phyloP scores from a whole-genome alignment of 2,329 filamentous ascomycete species.

The Seiridium unicorne region DNA sequence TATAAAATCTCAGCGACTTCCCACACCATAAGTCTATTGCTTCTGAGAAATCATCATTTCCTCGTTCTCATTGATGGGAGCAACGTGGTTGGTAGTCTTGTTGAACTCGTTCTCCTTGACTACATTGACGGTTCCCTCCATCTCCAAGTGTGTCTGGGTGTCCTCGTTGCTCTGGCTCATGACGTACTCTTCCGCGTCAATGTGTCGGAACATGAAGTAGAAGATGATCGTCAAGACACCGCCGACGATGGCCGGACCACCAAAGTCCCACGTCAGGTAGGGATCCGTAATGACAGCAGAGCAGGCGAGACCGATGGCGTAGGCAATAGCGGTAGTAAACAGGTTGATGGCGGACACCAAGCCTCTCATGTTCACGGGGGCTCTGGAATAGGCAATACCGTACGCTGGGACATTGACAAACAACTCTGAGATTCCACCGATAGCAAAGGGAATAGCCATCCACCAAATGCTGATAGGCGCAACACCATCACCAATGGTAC shows the following conservation, averaged over 20 bases:
- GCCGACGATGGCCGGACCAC: slow-evolving; percentile 44
- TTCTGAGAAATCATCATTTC: slow-evolving; percentile 33
- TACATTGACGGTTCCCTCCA: slow-evolving; percentile 35
- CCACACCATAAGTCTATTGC: slow-evolving; percentile 17
- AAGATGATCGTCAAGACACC: slow-evolving; percentile 41
- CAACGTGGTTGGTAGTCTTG: slow-evolving; percentile 23
- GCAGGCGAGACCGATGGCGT: slow-evolving; percentile 42
- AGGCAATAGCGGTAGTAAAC: slow-evolving; percentile 44
- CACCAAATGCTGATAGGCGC: slow-evolving; percentile 53
- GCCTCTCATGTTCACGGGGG: slow-evolving; percentile 50
- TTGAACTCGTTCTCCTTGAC: slow-evolving; percentile 42
- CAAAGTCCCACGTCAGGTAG: slow-evolving; percentile 49
- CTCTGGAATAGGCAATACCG: slow-evolving; percentile 50
- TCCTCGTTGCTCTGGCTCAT: slow-evolving; percentile 37
- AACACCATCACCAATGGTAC: slow-evolving; percentile 31
- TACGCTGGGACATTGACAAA: slow-evolving; percentile 51
- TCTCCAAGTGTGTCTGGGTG: slow-evolving; percentile 31
- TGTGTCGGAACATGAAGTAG: slow-evolving; percentile 44
- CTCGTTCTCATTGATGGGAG: slow-evolving; percentile 30
- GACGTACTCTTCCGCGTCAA: slow-evolving; percentile 43
- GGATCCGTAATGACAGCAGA: slow-evolving; percentile 47
- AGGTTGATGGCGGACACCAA: slow-evolving; percentile 49
- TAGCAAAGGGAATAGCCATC: slow-evolving; percentile 52
- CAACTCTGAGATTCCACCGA: slow-evolving; percentile 49
- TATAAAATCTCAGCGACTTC: not conserved